Evolutionary conservation across 2,329 filamentous ascomycete species (phyloP).

Genomic region (Trichocomaceae sp.): DNA sequence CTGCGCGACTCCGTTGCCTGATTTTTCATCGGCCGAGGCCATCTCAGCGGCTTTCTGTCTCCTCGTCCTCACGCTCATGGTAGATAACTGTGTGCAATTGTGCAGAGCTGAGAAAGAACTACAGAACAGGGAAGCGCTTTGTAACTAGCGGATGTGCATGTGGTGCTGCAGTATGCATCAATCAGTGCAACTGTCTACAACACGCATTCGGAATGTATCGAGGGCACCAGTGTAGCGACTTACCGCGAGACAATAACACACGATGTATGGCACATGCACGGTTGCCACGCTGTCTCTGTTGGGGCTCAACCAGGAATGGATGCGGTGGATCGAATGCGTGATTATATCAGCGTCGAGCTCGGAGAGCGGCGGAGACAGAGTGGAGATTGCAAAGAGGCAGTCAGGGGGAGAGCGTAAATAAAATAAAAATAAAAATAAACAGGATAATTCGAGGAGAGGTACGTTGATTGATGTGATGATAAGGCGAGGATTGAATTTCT

Average conservation of each 20-base stretch:
- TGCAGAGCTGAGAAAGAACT: not conserved
- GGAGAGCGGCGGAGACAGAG: not conserved
- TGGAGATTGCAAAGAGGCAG: not conserved
- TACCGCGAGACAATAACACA: not conserved
- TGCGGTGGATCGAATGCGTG: no score
- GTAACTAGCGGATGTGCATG: not conserved
- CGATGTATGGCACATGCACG: not conserved
- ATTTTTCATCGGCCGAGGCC: conserved; percentile 25
- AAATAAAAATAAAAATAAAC: not conserved
- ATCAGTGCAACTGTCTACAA: not conserved
- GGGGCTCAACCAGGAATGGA: not conserved
- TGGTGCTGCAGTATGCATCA: not conserved
- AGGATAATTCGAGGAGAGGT: not conserved
- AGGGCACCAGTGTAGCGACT: not conserved
- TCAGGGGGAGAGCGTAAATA: not conserved
- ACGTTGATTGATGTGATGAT: no score
- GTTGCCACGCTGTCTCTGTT: not conserved
- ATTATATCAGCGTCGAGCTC: no score
- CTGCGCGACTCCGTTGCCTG: conserved; percentile 28
- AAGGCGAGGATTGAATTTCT: no score
- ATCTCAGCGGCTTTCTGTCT: conserved; percentile 33
- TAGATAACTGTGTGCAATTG: conserved; percentile 2
- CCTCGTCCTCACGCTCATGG: conserved; percentile 35
- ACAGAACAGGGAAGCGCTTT: not conserved
- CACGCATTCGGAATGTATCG: not conserved